phyloP scores from a whole-genome alignment of 1,284 basidiomycete genomes.

The Filobasidium uniguttulatum region DNA sequence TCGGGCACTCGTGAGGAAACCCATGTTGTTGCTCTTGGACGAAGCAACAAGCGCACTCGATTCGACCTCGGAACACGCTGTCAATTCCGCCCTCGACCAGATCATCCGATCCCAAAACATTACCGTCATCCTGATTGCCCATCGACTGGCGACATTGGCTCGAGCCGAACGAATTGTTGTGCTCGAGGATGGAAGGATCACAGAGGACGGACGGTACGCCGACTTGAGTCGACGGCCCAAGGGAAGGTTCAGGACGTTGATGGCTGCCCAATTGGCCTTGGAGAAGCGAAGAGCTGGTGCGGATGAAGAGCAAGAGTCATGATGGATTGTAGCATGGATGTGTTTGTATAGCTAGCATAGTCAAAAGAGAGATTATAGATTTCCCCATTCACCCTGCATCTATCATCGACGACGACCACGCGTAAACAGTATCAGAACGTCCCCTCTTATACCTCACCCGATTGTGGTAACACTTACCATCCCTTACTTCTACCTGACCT shows the following conservation, averaged over 20 bases:
- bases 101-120: constrained; percentile 62
- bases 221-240: constrained; percentile 53
- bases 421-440: too few relatives aligned
- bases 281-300: constrained; percentile 19
- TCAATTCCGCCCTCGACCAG: constrained; percentile 81
- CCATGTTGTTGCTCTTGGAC: constrained; percentile 40
- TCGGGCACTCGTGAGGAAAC: constrained; percentile 39
- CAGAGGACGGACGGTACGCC: constrained; percentile 70
- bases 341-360: background rate
- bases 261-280: constrained; percentile 62
- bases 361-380: too few relatives aligned
- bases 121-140: constrained; percentile 78
- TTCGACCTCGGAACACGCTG: constrained; percentile 64
- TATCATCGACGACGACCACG: too few relatives aligned
- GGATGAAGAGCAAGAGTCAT: background rate
- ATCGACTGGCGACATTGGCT: constrained; percentile 70
- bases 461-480: too few relatives aligned
- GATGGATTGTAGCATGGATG: background rate
- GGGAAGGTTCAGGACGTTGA: constrained; percentile 64
- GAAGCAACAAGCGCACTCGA: constrained; percentile 54
- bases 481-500: too few relatives aligned
- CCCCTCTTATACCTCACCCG: too few relatives aligned
- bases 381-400: too few relatives aligned
- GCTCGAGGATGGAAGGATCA: constrained; percentile 68
- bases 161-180: constrained; percentile 73